These are phyloP conservation scores for Trypanosomatidae sp. DNA, from an alignment of 208 protist genomes.

Conservation along the genomic window DNA sequence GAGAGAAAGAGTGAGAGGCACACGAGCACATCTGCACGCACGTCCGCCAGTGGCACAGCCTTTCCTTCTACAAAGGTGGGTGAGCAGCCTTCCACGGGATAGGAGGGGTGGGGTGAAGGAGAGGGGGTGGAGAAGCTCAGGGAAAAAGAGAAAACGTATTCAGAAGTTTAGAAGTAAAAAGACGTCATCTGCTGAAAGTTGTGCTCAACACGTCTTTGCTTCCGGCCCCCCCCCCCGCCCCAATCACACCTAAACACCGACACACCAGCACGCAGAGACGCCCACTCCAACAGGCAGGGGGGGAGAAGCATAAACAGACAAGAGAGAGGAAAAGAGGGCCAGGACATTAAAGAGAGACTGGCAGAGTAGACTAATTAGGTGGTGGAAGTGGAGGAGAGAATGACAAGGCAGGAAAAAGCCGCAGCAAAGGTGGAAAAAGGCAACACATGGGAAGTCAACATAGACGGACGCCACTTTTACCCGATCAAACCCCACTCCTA, in stretches of 20 bases:
- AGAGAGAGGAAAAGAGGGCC: neutral
- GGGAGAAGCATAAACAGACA: neutral
- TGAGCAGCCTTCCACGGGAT: neutral
- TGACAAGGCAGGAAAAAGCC: neutral
- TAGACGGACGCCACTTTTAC: neutral
- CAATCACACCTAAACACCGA: neutral
- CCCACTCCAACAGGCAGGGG: neutral
- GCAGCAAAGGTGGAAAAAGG: neutral
- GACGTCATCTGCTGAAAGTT: neutral
- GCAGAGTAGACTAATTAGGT: neutral
- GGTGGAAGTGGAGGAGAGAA: neutral
- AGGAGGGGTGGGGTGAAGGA: neutral
- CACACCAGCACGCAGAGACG: neutral
- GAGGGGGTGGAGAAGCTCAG: too few relatives aligned
- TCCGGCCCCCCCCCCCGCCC: neutral
- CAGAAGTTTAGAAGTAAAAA: too few relatives aligned
- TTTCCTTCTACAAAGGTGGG: neutral
- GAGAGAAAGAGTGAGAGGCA: neutral
- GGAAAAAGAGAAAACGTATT: neutral
- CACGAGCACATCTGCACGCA: neutral
- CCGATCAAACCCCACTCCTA: neutral
- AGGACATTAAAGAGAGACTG: neutral
- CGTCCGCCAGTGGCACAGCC: neutral
- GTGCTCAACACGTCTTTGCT: neutral
- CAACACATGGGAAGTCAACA: neutral